Percentiles rank a stretch among this genome's conserved stretches.
phyloP scores from a whole-genome alignment of 228 moss, liverwort and hornwort species.

The Sphagnum magellanicum region DNA sequence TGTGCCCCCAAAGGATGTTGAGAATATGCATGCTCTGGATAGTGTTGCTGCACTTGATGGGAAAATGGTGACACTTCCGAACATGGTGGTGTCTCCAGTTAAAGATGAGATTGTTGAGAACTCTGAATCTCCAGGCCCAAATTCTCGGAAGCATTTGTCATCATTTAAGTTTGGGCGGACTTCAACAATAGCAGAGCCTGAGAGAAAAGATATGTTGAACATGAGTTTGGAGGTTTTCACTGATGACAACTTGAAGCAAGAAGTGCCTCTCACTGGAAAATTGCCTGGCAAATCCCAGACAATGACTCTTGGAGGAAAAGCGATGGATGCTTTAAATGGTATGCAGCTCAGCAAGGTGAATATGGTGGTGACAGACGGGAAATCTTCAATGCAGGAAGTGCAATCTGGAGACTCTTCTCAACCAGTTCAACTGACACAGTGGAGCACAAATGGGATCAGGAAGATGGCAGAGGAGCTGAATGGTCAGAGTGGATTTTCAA shows the following conservation, averaged over 20 bases:
- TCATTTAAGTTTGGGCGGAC: constrained; percentile 59
- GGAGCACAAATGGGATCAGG: constrained; percentile 6
- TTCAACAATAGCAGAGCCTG: constrained; percentile 31
- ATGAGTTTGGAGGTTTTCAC: too few species aligned
- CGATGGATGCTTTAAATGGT: constrained; percentile 15
- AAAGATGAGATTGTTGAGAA: constrained; percentile 36
- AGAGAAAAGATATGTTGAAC: constrained; percentile 22
- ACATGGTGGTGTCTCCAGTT: not conserved
- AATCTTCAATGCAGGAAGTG: constrained; percentile 14
- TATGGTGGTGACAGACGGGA: not conserved
- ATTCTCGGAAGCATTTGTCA: constrained; percentile 26
- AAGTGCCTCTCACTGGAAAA: too few species aligned
- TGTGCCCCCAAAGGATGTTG: too few species aligned
- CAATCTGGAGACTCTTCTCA: constrained; percentile 8
- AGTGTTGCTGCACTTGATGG: too few species aligned
- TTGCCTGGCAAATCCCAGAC: too few species aligned
- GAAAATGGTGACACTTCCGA: too few species aligned
- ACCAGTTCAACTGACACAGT: constrained; percentile 3
- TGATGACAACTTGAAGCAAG: too few species aligned
- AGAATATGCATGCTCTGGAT: too few species aligned
- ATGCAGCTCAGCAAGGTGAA: constrained; percentile 32
- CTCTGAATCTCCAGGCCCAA: constrained; percentile 33
- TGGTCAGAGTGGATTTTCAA: constrained; percentile 62
- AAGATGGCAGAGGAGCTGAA: constrained; percentile 33
- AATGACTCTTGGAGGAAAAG: constrained; percentile 2